Evolutionary conservation across 2,329 filamentous ascomycete species (phyloP).

Genomic region (Teratosphaeria viscida): DNA sequence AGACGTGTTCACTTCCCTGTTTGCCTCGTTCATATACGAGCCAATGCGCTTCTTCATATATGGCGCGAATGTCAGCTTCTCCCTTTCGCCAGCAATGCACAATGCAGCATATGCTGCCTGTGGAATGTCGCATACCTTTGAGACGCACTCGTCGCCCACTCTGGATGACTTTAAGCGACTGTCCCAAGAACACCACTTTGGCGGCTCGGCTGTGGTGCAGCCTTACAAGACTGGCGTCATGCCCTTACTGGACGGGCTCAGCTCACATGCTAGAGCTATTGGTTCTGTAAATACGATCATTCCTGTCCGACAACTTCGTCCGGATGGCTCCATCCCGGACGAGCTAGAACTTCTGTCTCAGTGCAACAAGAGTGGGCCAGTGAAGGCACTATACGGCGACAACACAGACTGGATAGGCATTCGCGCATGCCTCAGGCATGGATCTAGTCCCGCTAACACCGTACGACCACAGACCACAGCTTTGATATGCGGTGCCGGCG

Average conservation of each 20-base stretch:
- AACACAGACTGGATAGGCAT: conserved; percentile 80
- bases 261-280: conserved; percentile 62
- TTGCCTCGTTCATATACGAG: conserved; percentile 55
- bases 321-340: conserved; percentile 47
- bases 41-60: conserved; percentile 64
- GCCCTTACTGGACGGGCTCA: conserved; percentile 53
- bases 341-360: conserved; percentile 44
- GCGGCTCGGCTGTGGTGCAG: conserved; percentile 59
- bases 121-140: conserved; percentile 59
- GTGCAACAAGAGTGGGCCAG: conserved; percentile 54
- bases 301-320: conserved; percentile 52
- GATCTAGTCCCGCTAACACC: conserved; percentile 59
- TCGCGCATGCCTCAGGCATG: conserved; percentile 59
- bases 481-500: conserved; percentile 50
- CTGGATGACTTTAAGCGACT: conserved; percentile 54
- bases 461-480: conserved; percentile 43
- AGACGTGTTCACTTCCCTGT: conserved; percentile 55
- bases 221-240: conserved; percentile 67
- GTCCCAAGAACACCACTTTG: conserved; percentile 56
- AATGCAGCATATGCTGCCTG: conserved; percentile 56
- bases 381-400: conserved; percentile 62
- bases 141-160: conserved; percentile 52
- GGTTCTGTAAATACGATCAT: conserved; percentile 69
- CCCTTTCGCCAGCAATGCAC: conserved; percentile 68
- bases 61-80: conserved; percentile 62